Percentiles rank a stretch among this genome's conserved stretches.
These are phyloP conservation scores for Begonia loranthoides DNA, from an alignment of 306 rosid genomes.

Conservation along the genomic window DNA sequence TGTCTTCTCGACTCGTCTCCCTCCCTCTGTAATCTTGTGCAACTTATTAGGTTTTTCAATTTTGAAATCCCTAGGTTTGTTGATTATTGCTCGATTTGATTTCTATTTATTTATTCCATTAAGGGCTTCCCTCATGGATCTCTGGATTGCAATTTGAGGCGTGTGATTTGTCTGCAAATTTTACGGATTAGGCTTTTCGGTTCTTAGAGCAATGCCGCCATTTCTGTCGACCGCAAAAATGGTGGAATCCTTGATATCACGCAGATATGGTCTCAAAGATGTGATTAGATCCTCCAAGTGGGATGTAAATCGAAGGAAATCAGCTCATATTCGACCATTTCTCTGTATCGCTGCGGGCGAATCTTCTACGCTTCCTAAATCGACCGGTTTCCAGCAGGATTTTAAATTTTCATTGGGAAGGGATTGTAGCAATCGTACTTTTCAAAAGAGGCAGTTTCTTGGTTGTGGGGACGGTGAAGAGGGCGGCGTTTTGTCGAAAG, in stretches of 20 bases:
- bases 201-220: slow-evolving; percentile 42
- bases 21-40: too few relatives aligned
- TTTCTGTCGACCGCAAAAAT: slow-evolving; percentile 47
- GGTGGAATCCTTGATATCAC: slow-evolving; percentile 34
- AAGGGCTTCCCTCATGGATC: too few relatives aligned
- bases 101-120: too few relatives aligned
- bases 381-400: slow-evolving; percentile 11
- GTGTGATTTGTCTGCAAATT: slow-evolving; percentile 4
- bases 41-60: too few relatives aligned
- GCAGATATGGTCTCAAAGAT: slow-evolving; percentile 19
- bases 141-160: background rate
- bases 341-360: slow-evolving; percentile 19
- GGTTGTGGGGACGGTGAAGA: slow-evolving; percentile 92
- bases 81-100: too few relatives aligned
- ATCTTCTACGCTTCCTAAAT: slow-evolving; percentile 16
- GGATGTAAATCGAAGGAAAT: slow-evolving; percentile 8
- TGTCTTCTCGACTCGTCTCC: too few relatives aligned
- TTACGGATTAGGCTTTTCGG: slow-evolving; percentile 7
- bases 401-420: slow-evolving; percentile 5
- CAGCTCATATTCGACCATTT: slow-evolving; percentile 23
- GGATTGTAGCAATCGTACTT: slow-evolving; percentile 5
- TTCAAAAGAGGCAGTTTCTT: slow-evolving; percentile 51
- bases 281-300: slow-evolving; percentile 22
- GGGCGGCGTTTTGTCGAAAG: slow-evolving; percentile 46
- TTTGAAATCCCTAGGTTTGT: too few relatives aligned